phyloP scores from a whole-genome alignment of 2,329 filamentous ascomycete species.

The Sarocladium brachiariae region DNA sequence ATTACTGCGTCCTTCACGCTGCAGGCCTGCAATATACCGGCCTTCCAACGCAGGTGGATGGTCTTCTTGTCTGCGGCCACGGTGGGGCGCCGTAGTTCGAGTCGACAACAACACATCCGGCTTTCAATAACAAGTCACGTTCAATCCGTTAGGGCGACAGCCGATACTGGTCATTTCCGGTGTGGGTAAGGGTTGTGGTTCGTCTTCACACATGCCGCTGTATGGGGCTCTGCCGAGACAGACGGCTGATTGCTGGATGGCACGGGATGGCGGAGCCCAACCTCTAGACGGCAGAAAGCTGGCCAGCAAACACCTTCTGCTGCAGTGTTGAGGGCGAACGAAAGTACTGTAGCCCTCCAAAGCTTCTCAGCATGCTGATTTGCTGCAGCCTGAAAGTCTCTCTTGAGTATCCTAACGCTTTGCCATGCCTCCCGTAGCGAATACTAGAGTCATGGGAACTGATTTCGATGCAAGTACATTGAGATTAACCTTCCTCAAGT shows the following conservation, averaged over 20 bases:
- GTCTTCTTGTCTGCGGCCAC: constrained; percentile 33
- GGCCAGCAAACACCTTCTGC: no score
- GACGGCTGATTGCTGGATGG: neutral
- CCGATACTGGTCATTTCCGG: constrained; percentile 25
- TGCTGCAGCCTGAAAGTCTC: no score
- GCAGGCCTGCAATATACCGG: constrained; percentile 13
- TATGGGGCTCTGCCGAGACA: constrained; percentile 8
- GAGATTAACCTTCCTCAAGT: no score
- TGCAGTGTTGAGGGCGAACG: no score
- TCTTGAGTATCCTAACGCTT: no score
- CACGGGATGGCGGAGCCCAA: constrained; percentile 4
- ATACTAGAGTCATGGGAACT: no score
- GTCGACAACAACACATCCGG: constrained; percentile 18
- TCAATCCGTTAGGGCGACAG: neutral
- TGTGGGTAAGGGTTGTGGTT: constrained; percentile 28
- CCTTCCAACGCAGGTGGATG: constrained; percentile 9
- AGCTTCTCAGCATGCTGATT: no score
- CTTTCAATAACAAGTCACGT: neutral
- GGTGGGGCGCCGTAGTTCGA: constrained; percentile 34
- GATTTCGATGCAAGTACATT: no score
- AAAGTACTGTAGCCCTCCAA: no score
- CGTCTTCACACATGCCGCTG: constrained; percentile 11
- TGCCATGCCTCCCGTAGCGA: no score
- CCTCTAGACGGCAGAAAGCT: neutral
- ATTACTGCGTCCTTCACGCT: constrained; percentile 21